Conservation (phyloP, 2,329 filamentous ascomycete genomes). For the Knoxdaviesia proteae region DNA sequence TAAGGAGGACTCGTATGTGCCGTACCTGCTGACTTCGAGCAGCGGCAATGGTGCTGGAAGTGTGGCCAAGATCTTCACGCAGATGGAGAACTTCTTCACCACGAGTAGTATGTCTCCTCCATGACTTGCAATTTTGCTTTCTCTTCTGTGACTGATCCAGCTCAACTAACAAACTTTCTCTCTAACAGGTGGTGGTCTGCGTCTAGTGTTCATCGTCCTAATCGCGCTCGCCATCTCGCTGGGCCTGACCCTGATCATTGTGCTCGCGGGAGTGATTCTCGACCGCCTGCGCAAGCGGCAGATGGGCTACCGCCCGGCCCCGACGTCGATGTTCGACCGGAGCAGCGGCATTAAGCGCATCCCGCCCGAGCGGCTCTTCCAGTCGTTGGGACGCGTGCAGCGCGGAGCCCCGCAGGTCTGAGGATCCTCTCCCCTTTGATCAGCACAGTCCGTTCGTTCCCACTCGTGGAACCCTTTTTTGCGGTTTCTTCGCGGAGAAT, state of each 20-base stretch:
- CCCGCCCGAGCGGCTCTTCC: constrained; percentile 38
- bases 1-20: constrained; percentile 58
- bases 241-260: constrained; percentile 55
- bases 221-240: constrained; percentile 65
- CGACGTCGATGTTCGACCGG: constrained; percentile 41
- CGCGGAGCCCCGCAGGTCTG: constrained; percentile 23
- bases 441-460: too few species aligned
- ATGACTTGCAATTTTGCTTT: not conserved
- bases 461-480: too few species aligned
- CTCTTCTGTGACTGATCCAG: not conserved
- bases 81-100: constrained; percentile 58
- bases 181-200: constrained; percentile 31
- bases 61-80: constrained; percentile 64
- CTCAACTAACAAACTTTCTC: constrained; percentile 7
- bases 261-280: constrained; percentile 52
- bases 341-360: constrained; percentile 36
- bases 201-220: constrained; percentile 58
- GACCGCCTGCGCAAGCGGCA: constrained; percentile 58
- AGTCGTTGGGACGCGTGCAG: constrained; percentile 27
- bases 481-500: too few species aligned
- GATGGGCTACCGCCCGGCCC: constrained; percentile 64
- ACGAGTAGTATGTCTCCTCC: constrained; percentile 29
- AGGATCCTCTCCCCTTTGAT: too few species aligned
- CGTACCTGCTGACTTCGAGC: constrained; percentile 62
- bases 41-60: constrained; percentile 45